Base-by-base conservation (phyloP, 768 basidiomycete species). In the Tephrocybe sp. region DNA sequence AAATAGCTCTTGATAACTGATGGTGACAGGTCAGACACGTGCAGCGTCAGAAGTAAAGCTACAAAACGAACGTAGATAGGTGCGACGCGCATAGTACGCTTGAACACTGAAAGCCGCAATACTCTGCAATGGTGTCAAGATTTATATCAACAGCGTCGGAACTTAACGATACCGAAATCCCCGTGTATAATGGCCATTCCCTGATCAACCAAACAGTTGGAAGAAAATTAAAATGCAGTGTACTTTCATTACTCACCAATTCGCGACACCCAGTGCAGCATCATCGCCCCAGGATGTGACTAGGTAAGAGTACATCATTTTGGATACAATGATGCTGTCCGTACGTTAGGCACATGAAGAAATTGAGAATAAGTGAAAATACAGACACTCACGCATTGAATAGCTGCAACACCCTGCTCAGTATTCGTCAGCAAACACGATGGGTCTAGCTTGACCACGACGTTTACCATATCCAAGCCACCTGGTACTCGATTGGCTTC, bases 81-180 rank as follows among this genome's bases (percentile, higher is more conserved):
- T 49, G 8, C 48, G 38, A 5, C 41, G 49, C 6, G 34, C 41
- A 22, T 51, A 44, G 23, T 31, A 44, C 12, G 14, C 14, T 39
- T 51, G 49, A 4, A 51, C 42, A 36, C 39, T 51, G 35, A 51
- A 51, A 17, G 42, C 49, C 13, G 42, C 11, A 11, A 45, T 10
- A 16, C 23, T 51, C 49, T 51, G 20, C 7, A 39, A 39, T 13
- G 16, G 4, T 2, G 19, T 32, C 13, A n/a, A 9, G 30, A 13
- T 13, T 10, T 36, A 14, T 10, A 9, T 48, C n/a, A n/a, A n/a
- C n/a, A n/a, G n/a, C n/a, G n/a, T n/a, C n/a, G n/a, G n/a, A n/a
- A n/a, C n/a, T n/a, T n/a, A n/a, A n/a, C n/a, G n/a, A n/a, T 48
- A 48, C 47, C 38, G 12, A 39, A 32, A 39, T 5, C 12, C 26